Percentiles rank a stretch among this genome's conserved stretches.
phyloP scores from a whole-genome alignment of 805 yeast species.

The Dipodascopsis uninucleata region DNA sequence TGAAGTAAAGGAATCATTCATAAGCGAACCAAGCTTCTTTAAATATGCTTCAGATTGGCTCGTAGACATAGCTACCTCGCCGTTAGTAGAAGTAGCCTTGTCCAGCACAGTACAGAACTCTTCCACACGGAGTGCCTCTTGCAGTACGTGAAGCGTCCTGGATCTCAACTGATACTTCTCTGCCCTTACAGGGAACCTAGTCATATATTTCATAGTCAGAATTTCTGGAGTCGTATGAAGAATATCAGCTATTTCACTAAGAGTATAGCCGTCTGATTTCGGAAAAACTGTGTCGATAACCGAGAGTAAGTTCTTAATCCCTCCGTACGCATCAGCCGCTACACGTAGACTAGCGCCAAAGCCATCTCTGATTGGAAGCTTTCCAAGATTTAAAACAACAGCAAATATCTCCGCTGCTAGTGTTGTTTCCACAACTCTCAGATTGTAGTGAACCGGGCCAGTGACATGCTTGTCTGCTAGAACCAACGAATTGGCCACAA shows the following conservation, averaged over 20 bases:
- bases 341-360: constrained; percentile 59
- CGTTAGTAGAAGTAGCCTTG: constrained; percentile 10
- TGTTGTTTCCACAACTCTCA: constrained; percentile 69
- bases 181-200: constrained; percentile 55
- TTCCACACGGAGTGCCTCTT: constrained; percentile 59
- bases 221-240: constrained; percentile 45
- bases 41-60: constrained; percentile 39
- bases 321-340: constrained; percentile 52
- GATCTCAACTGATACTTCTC: constrained; percentile 53
- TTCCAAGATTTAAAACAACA: constrained; percentile 47
- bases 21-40: constrained; percentile 47
- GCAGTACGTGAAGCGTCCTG: constrained; percentile 60
- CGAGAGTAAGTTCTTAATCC: constrained; percentile 39
- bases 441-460: constrained; percentile 64
- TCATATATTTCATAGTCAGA: constrained; percentile 46
- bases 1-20: constrained; percentile 59
- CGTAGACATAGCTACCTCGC: constrained; percentile 10
- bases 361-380: constrained; percentile 38
- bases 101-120: constrained; percentile 46
- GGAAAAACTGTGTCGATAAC: constrained; percentile 45
- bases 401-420: constrained; percentile 63
- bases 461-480: constrained; percentile 65
- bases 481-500: constrained; percentile 61
- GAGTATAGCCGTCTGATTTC: constrained; percentile 48
- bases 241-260: constrained; percentile 45